A percentile compares a stretch with the other conserved stretches of the same genome.
Conservation (phyloP, 2,329 filamentous ascomycete species). For the Gremmenia infestans region DNA sequence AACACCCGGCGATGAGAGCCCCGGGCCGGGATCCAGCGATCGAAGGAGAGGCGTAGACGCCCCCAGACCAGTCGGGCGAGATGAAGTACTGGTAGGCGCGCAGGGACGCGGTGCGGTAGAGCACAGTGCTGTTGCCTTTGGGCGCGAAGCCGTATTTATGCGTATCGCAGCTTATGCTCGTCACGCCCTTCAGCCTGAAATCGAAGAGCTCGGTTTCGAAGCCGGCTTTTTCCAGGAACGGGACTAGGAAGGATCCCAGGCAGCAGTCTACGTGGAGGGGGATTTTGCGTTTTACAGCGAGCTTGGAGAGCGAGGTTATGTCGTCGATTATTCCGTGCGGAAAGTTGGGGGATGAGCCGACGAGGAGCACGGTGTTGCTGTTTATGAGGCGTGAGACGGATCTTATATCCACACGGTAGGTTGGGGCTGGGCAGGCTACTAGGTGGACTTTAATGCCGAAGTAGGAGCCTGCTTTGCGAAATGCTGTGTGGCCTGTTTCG, state of each 20-base stretch:
- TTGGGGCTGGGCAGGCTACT: conserved; percentile 78
- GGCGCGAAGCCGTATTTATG: conserved; percentile 99
- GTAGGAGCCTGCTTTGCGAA: conserved; percentile 91
- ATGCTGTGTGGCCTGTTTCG: conserved; percentile 90
- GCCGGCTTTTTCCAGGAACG: conserved; percentile 87
- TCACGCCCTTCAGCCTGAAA: conserved; percentile 90
- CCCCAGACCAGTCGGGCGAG: conserved; percentile 88
- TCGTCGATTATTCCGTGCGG: conserved; percentile 98
- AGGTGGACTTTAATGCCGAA: conserved; percentile 95
- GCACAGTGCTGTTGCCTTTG: conserved; percentile 89
- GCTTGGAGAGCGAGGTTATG: conserved; percentile 75
- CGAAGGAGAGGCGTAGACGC: conserved; percentile 89
- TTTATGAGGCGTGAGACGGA: conserved; percentile 83
- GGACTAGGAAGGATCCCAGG: conserved; percentile 89
- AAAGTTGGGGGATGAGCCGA: conserved; percentile 95
- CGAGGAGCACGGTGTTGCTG: conserved; percentile 86
- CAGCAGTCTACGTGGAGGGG: conserved; percentile 98
- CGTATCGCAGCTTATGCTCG: conserved; percentile 92
- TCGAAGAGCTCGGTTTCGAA: conserved; percentile 88
- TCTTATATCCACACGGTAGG: conserved; percentile 76
- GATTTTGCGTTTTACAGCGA: conserved; percentile 73
- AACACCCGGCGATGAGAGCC: conserved; percentile 91
- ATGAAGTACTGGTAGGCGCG: conserved; percentile 96
- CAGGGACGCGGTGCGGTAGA: conserved; percentile 77
- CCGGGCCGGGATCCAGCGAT: conserved; percentile 90